Evolutionary conservation across 768 basidiomycete genomes (phyloP).

Genomic region (Leccinum imitatum): DNA sequence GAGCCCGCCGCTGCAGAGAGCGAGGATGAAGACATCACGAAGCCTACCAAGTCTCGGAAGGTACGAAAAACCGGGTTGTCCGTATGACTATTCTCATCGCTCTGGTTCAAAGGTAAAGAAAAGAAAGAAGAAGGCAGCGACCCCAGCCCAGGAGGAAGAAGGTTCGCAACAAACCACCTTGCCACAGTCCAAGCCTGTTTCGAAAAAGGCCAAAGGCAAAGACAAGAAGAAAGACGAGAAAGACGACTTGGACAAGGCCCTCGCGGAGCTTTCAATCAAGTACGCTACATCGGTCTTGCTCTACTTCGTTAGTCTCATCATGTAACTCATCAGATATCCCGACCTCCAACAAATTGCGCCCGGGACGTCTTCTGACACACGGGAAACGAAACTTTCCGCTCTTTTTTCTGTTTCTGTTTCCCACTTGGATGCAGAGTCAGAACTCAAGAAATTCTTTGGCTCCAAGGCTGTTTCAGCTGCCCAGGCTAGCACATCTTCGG

Average conservation of each 20-base stretch:
- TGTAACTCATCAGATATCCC: conserved; percentile 43
- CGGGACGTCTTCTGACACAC: conserved; percentile 27
- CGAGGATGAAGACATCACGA: conserved; percentile 21
- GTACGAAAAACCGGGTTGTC: conserved; percentile 8
- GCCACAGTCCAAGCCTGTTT: conserved; percentile 42
- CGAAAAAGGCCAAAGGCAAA: conserved; percentile 64
- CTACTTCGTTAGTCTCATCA: not conserved
- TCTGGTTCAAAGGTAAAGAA: conserved; percentile 35
- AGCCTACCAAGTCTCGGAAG: conserved; percentile 25
- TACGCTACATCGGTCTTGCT: conserved; percentile 30
- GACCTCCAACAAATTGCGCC: conserved; percentile 42
- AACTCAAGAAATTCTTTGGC: conserved; percentile 93
- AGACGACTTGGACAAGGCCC: conserved; percentile 81
- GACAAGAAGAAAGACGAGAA: conserved; percentile 58
- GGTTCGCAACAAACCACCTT: conserved; percentile 5
- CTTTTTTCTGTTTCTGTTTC: conserved; percentile 79
- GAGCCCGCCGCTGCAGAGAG: conserved; percentile 21
- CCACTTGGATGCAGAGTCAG: conserved; percentile 84
- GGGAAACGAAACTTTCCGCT: conserved; percentile 40
- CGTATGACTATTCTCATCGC: not conserved
- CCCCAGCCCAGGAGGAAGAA: conserved; percentile 6
- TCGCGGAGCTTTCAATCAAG: conserved; percentile 84
- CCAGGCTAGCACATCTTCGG: conserved; percentile 37
- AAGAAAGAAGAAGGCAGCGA: conserved; percentile 37
- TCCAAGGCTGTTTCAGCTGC: conserved; percentile 78